Percentiles rank a stretch among this genome's conserved stretches.
These are phyloP conservation scores for Aspergillus sojae DNA, from an alignment of 2,329 filamentous ascomycete species.

Conservation along the genomic window DNA sequence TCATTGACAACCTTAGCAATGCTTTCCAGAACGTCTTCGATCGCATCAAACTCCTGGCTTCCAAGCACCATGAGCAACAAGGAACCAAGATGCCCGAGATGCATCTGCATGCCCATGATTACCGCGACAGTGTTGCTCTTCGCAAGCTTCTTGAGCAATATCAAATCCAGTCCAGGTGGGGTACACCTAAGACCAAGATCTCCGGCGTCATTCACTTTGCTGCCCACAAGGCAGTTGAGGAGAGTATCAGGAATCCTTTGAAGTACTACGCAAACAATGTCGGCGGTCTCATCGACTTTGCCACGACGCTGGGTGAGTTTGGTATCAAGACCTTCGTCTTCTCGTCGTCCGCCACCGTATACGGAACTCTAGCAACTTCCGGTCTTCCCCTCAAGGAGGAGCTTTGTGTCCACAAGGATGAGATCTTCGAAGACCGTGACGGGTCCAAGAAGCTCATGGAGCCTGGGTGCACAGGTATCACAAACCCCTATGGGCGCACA, in stretches of 20 bases:
- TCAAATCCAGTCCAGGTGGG: conserved; percentile 35
- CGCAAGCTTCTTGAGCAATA: conserved; percentile 48
- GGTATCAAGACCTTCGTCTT: conserved; percentile 69
- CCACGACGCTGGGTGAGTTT: conserved; percentile 59
- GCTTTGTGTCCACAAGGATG: conserved; percentile 56
- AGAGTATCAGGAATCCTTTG: conserved; percentile 63
- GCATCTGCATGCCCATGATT: conserved; percentile 53
- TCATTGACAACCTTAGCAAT: conserved; percentile 47
- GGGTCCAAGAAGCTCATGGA: conserved; percentile 47
- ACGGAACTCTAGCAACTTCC: conserved; percentile 58
- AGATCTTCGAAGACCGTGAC: conserved; percentile 47
- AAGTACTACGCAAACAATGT: conserved; percentile 72
- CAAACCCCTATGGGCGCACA: conserved; percentile 66
- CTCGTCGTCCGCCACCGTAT: conserved; percentile 69
- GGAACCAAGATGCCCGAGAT: conserved; percentile 48
- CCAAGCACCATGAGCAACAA: conserved; percentile 39
- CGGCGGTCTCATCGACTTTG: conserved; percentile 63
- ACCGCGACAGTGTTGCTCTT: conserved; percentile 48
- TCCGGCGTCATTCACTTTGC: conserved; percentile 70
- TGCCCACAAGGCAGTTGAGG: conserved; percentile 67
- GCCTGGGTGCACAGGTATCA: conserved; percentile 59
- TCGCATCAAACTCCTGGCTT: conserved; percentile 37
- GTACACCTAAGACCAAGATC: conserved; percentile 53
- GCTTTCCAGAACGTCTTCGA: conserved; percentile 40
- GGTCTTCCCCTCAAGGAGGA: conserved; percentile 59